Evolutionary conservation across 176 grass and related monocot species (phyloP).

Genomic region (Phyllostachys edulis): DNA sequence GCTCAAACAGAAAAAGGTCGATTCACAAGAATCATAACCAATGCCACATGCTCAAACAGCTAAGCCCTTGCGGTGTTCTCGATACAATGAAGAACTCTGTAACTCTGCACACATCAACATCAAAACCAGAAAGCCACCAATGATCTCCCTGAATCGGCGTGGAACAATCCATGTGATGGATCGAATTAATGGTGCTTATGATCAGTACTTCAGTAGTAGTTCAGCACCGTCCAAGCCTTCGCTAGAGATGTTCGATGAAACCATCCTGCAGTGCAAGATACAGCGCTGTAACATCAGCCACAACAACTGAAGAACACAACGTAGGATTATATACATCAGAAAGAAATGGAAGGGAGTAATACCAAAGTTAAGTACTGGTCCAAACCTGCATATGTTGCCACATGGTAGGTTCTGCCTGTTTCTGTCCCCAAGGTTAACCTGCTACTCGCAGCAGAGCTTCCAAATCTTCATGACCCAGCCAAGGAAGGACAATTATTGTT

Average conservation of each 20-base stretch:
- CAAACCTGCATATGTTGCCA: not conserved
- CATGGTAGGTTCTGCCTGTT: not conserved
- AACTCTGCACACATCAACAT: not conserved
- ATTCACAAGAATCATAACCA: not conserved
- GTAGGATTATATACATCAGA: not conserved
- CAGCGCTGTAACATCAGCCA: not conserved
- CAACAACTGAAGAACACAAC: not conserved
- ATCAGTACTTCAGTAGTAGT: not conserved
- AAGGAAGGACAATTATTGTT: not conserved
- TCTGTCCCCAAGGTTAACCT: not conserved
- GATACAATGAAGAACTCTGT: not conserved
- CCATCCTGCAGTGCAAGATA: not conserved
- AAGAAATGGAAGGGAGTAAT: not conserved
- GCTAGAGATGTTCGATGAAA: not conserved
- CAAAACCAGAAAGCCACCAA: not conserved
- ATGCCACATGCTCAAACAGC: not conserved
- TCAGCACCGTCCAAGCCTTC: not conserved
- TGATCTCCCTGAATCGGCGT: not conserved
- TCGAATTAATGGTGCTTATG: not conserved
- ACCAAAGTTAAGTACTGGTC: not conserved
- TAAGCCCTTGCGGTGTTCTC: not conserved
- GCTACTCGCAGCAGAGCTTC: not conserved
- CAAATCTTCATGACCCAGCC: not conserved
- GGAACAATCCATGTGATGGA: not conserved
- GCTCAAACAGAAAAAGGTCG: not conserved